These are phyloP conservation scores for Monosporozyma yasuniensis DNA, from an alignment of 805 yeast species.

Conservation along the genomic window DNA sequence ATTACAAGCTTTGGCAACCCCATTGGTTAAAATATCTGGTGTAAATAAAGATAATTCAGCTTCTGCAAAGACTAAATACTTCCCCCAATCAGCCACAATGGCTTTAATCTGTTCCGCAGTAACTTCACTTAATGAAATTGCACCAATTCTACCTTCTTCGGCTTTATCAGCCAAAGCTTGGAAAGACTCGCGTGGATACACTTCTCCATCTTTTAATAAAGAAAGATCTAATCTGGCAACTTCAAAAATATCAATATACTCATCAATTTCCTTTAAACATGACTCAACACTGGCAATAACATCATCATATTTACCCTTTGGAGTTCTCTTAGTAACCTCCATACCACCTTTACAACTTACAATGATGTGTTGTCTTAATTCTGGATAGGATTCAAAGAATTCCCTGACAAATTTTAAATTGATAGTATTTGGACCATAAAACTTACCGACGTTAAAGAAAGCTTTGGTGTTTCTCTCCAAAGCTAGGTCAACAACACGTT, in stretches of 20 bases:
- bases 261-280: conserved; percentile 35
- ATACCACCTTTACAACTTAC: conserved; percentile 64
- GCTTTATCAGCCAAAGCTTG: conserved; percentile 48
- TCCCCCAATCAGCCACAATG: conserved; percentile 42
- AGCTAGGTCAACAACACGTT: conserved; percentile 39
- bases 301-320: conserved; percentile 43
- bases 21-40: conserved; percentile 52
- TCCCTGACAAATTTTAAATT: conserved; percentile 50
- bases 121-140: conserved; percentile 69
- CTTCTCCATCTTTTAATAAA: conserved; percentile 16
- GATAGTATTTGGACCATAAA: conserved; percentile 50
- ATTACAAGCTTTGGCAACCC: conserved; percentile 50
- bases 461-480: conserved; percentile 30
- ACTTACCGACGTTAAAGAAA: conserved; percentile 68
- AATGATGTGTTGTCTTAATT: conserved; percentile 44
- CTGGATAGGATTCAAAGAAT: conserved; percentile 52
- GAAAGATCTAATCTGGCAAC: conserved; percentile 58
- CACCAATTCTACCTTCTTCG: conserved; percentile 56
- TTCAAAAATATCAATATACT: conserved; percentile 52
- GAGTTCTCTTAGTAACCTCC: conserved; percentile 31
- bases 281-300: conserved; percentile 42
- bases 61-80: conserved; percentile 61
- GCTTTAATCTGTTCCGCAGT: conserved; percentile 49
- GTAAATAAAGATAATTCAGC: conserved; percentile 67
- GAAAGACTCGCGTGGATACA: conserved; percentile 45